Evolutionary conservation across 148 eudicot genomes (phyloP).

Genomic region (Diospyros kaki): DNA sequence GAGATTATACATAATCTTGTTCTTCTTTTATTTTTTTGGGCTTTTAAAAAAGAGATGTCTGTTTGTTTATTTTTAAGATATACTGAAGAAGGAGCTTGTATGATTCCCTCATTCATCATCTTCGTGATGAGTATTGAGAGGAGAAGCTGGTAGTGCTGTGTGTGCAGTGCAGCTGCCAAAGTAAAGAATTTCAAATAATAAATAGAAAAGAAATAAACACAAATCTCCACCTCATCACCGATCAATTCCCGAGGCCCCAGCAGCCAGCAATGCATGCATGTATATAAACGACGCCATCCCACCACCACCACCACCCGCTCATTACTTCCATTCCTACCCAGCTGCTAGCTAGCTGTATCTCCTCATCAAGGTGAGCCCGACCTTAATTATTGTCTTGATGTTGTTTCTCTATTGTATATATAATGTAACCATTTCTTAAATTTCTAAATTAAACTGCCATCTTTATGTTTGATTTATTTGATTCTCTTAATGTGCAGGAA

Average conservation of each 20-base stretch:
- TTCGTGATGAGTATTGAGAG: not conserved
- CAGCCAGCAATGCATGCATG: not conserved
- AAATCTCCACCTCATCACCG: conserved; percentile 5
- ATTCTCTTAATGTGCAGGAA: no score
- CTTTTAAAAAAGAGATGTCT: no score
- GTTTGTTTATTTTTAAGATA: no score
- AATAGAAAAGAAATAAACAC: conserved; percentile 12
- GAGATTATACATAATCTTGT: no score
- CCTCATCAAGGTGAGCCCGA: not conserved
- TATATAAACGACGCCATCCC: conserved; percentile 16
- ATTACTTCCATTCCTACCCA: conserved; percentile 1
- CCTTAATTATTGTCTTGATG: no score
- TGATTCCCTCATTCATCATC: not conserved
- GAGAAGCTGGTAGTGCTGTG: no score
- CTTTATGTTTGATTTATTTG: no score
- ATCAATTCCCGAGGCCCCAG: conserved; percentile 14
- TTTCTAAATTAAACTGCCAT: no score
- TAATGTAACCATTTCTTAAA: no score
- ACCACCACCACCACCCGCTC: conserved; percentile 1
- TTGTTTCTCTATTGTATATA: no score
- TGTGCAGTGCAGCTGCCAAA: no score
- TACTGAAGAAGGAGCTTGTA: not conserved
- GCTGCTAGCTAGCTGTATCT: not conserved
- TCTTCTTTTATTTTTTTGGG: no score
- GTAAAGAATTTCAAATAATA: not conserved